Conservation (phyloP, 805 yeast genomes). For the Yueomyces sp. region DNA sequence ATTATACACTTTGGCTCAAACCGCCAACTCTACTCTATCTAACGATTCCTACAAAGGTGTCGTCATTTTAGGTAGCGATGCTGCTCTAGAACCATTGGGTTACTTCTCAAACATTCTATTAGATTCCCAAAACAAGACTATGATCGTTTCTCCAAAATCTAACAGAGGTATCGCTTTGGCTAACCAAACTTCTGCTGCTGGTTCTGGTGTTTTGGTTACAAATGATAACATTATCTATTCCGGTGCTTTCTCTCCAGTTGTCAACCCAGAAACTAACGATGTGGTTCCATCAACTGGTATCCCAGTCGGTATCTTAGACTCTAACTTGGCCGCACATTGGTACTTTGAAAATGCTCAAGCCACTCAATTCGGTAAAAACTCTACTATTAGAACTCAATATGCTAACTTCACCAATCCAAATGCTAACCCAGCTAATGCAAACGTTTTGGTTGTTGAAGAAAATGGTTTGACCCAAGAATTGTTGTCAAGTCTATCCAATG, state of each 20-base stretch:
- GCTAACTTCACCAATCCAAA: constrained; percentile 12
- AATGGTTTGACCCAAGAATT: constrained; percentile 11
- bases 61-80: constrained; percentile 13
- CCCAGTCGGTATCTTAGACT: constrained; percentile 17
- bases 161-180: constrained; percentile 12
- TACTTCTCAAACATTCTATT: constrained; percentile 15
- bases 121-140: constrained; percentile 7
- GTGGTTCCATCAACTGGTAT: constrained; percentile 6
- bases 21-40: constrained; percentile 7
- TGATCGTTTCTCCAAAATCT: constrained; percentile 11
- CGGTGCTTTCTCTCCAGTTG: constrained; percentile 16
- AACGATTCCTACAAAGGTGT: constrained; percentile 8
- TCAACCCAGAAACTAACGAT: constrained; percentile 14
- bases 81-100: constrained; percentile 16
- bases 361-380: constrained; percentile 6
- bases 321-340: constrained; percentile 8
- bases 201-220: constrained; percentile 17
- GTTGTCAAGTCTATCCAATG: constrained; percentile 2
- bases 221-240: constrained; percentile 15
- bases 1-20: constrained; percentile 7
- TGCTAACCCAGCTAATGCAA: constrained; percentile 2
- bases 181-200: constrained; percentile 5
- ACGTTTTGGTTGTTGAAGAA: constrained; percentile 18
- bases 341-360: constrained; percentile 14
- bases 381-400: constrained; percentile 12